These are phyloP conservation scores for Colletotrichum sp. DNA, from an alignment of 2,329 filamentous ascomycete species.

Conservation along the genomic window DNA sequence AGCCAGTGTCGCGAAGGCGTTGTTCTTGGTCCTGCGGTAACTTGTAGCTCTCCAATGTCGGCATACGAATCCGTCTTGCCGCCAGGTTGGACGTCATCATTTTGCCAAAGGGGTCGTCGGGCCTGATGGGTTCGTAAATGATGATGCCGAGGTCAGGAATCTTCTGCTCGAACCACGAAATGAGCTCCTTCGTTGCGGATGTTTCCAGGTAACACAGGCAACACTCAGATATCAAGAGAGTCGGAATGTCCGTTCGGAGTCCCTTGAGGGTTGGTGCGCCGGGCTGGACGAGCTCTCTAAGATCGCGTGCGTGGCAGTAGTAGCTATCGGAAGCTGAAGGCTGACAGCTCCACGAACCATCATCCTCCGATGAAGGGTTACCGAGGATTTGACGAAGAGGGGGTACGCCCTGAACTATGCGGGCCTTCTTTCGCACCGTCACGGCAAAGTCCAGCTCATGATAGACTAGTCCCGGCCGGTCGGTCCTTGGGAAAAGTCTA, in stretches of 20 bases:
- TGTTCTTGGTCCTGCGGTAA: constrained; percentile 70
- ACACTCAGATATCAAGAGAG: constrained; percentile 90
- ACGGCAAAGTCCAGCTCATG: constrained; percentile 91
- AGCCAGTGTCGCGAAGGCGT: constrained; percentile 71
- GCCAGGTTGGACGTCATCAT: constrained; percentile 94
- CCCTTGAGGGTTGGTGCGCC: constrained; percentile 31
- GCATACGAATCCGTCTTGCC: constrained; percentile 80
- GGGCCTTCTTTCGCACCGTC: constrained; percentile 73
- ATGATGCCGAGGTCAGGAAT: constrained; percentile 62
- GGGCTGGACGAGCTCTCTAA: constrained; percentile 60
- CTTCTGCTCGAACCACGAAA: constrained; percentile 66
- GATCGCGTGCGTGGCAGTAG: constrained; percentile 70
- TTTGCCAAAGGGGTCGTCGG: constrained; percentile 83
- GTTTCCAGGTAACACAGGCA: constrained; percentile 88
- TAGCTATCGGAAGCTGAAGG: constrained; percentile 48
- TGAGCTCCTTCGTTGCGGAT: constrained; percentile 64
- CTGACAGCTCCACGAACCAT: constrained; percentile 46
- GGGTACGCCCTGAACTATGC: constrained; percentile 52
- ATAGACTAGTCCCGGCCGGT: constrained; percentile 64
- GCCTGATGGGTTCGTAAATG: constrained; percentile 88
- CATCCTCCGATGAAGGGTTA: constrained; percentile 31
- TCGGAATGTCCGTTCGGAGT: constrained; percentile 68
- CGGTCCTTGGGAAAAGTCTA: constrained; percentile 63
- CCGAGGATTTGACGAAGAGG: constrained; percentile 43
- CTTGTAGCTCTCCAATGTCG: constrained; percentile 77